Conservation (phyloP, 2,329 filamentous ascomycete species). For the Pestalotiopsis sp. region DNA sequence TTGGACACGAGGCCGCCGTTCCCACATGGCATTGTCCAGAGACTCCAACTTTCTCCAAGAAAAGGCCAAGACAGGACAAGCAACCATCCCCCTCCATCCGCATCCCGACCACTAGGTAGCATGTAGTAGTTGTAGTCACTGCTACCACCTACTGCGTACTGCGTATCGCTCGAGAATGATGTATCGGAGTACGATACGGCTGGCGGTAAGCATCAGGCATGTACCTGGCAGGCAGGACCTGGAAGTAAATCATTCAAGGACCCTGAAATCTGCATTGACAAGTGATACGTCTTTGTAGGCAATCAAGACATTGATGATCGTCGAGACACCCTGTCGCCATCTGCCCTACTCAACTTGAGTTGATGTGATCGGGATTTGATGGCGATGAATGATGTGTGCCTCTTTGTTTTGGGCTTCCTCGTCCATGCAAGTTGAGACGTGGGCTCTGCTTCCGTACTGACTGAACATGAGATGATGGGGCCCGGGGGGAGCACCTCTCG, state of each 20-base stretch:
- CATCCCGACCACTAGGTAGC: too few species aligned
- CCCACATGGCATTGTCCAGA: slow-evolving; percentile 1
- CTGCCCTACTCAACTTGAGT: not conserved
- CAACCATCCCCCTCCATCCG: not conserved
- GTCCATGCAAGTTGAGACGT: not conserved
- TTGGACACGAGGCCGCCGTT: not conserved
- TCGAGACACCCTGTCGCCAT: not conserved
- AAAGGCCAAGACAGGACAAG: not conserved
- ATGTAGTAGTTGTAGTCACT: too few species aligned
- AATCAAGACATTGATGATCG: not conserved
- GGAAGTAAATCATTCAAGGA: not conserved
- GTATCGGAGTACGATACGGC: not conserved
- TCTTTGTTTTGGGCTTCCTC: not conserved
- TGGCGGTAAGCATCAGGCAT: not conserved
- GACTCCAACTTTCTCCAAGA: not conserved
- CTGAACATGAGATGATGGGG: not conserved
- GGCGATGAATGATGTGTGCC: not conserved
- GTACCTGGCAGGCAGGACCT: not conserved
- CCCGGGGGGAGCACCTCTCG: not conserved
- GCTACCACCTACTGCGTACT: too few species aligned
- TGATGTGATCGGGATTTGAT: not conserved
- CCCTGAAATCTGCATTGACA: slow-evolving; percentile 6
- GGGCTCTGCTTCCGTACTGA: not conserved
- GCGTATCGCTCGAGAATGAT: too few species aligned
- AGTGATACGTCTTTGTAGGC: not conserved